phyloP scores from a whole-genome alignment of 495 filamentous ascomycete species.

The Gamarada debralockiae region DNA sequence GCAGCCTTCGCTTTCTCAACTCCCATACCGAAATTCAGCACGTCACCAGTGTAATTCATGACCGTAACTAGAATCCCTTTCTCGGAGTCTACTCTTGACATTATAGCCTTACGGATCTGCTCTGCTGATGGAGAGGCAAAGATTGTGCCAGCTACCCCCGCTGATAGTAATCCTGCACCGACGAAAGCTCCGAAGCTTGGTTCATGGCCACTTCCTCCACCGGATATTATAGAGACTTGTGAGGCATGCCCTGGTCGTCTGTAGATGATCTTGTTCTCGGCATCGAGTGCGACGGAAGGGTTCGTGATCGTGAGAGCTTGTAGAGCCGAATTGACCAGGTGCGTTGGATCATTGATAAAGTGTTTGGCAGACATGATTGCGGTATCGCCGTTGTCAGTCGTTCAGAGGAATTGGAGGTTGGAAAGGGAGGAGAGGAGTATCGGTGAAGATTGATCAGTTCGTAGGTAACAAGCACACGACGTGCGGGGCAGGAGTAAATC shows the following conservation, averaged over 20 bases:
- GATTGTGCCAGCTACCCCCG: conserved; percentile 86
- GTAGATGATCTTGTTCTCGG: conserved; percentile 82
- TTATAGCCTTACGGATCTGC: conserved; percentile 77
- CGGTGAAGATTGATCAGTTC: too few species aligned
- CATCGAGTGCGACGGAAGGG: conserved; percentile 77
- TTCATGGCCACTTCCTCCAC: conserved; percentile 91
- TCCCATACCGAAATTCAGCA: conserved; percentile 92
- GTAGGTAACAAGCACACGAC: too few species aligned
- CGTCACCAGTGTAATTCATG: conserved; percentile 77
- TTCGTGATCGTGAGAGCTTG: conserved; percentile 78
- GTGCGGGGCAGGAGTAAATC: too few species aligned
- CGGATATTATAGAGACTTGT: conserved; percentile 75
- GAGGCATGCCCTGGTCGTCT: conserved; percentile 49
- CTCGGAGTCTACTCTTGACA: conserved; percentile 62
- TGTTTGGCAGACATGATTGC: conserved; percentile 66
- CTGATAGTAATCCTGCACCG: conserved; percentile 71
- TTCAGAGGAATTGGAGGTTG: not conserved
- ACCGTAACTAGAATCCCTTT: conserved; percentile 69
- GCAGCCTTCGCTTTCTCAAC: conserved; percentile 87
- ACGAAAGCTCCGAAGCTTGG: conserved; percentile 77
- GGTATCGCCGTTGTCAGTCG: not conserved
- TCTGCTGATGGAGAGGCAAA: conserved; percentile 87
- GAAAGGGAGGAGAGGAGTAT: not conserved
- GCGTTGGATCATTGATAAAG: conserved; percentile 83
- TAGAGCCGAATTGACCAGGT: conserved; percentile 76